Conservation (phyloP, 2,329 filamentous ascomycete species). For the Rhytidhysteron rufulum region DNA sequence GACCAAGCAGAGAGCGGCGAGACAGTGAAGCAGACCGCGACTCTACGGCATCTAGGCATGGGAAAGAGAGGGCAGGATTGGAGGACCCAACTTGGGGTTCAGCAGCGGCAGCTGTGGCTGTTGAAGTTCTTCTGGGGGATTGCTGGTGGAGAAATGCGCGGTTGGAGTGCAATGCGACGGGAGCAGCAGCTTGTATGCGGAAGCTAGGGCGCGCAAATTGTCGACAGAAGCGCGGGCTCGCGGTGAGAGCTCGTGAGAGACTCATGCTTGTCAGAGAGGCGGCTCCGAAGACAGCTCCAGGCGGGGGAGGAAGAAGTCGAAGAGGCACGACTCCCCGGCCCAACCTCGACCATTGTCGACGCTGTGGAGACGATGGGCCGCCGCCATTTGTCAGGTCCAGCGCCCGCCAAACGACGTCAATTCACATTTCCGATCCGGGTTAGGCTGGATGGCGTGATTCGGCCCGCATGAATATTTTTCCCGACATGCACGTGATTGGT, state of each 20-base stretch:
- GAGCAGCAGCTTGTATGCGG: background rate
- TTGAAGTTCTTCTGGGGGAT: conserved; percentile 20
- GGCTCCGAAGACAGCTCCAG: background rate
- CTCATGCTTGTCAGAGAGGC: conserved; percentile 20
- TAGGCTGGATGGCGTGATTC: conserved; percentile 1
- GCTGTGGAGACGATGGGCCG: too few relatives aligned
- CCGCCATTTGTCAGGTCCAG: background rate
- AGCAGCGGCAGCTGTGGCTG: conserved; percentile 14
- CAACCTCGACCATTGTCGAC: too few relatives aligned
- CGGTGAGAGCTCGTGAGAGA: conserved; percentile 23
- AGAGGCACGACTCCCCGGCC: too few relatives aligned
- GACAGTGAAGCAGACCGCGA: conserved; percentile 63
- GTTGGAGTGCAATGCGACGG: conserved; percentile 16
- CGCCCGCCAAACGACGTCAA: background rate
- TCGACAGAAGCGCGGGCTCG: conserved; percentile 12
- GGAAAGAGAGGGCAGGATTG: conserved; percentile 39
- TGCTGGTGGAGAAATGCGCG: conserved; percentile 28
- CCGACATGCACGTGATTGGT: too few relatives aligned
- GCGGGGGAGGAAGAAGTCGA: background rate
- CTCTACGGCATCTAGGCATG: conserved; percentile 40
- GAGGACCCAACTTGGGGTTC: conserved; percentile 25
- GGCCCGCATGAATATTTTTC: too few relatives aligned
- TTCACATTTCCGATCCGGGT: background rate
- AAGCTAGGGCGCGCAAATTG: background rate
- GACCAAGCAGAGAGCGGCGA: conserved; percentile 66